These are phyloP conservation scores for Dipsacomyces acuminosporus DNA, from an alignment of 371 early-diverging fungal species.

Conservation along the genomic window DNA sequence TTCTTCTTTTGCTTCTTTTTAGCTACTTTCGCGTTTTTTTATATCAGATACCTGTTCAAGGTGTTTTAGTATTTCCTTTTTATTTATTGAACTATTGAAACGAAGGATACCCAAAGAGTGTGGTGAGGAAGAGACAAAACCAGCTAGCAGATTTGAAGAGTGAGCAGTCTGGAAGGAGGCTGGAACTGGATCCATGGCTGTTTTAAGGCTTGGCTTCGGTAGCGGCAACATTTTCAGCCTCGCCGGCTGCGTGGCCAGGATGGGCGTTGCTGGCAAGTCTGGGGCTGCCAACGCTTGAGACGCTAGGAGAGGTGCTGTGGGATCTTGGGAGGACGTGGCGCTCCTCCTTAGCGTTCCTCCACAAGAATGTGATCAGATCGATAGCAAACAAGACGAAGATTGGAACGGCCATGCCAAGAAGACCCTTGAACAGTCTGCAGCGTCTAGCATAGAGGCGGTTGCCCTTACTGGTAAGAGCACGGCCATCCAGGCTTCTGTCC, in stretches of 20 bases:
- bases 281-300: slow-evolving; percentile 22
- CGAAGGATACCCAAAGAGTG: too few species aligned
- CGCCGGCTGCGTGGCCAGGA: slow-evolving; percentile 8
- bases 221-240: slow-evolving; percentile 12
- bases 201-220: slow-evolving; percentile 39
- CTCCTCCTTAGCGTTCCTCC: slow-evolving; percentile 9
- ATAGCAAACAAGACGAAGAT: slow-evolving; percentile 39
- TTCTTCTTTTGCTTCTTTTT: too few species aligned
- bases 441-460: slow-evolving; percentile 27
- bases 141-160: too few species aligned
- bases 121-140: too few species aligned
- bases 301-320: slow-evolving; percentile 12
- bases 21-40: too few species aligned
- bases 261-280: slow-evolving; percentile 14
- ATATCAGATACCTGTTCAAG: too few species aligned
- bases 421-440: slow-evolving; percentile 41
- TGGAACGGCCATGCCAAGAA: slow-evolving; percentile 34
- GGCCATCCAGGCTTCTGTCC: slow-evolving; percentile 13
- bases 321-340: slow-evolving; percentile 1
- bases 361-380: slow-evolving; percentile 30
- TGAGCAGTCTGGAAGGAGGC: too few species aligned
- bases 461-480: slow-evolving; percentile 26
- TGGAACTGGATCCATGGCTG: too few species aligned
- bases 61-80: too few species aligned
- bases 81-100: too few species aligned